These are phyloP conservation scores for Ophiostoma montium DNA, from an alignment of 2,329 filamentous ascomycete species.

Conservation along the genomic window DNA sequence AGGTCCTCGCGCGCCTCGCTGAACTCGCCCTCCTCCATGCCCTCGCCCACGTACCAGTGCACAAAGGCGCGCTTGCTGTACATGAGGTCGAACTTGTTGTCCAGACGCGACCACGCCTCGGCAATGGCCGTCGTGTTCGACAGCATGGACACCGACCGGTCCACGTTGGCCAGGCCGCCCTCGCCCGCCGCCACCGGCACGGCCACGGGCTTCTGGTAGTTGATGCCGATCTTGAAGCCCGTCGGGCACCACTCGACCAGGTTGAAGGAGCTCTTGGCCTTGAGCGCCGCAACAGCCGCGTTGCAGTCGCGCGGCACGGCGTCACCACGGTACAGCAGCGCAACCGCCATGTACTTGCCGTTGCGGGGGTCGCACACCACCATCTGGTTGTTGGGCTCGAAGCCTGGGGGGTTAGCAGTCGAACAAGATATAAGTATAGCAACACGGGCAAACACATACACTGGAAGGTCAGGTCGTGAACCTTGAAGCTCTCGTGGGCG, in stretches of 20 bases:
- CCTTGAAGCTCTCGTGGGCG: slow-evolving; percentile 78
- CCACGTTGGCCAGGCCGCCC: slow-evolving; percentile 46
- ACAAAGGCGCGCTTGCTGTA: slow-evolving; percentile 66
- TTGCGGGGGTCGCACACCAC: slow-evolving; percentile 61
- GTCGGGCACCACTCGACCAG: slow-evolving; percentile 64
- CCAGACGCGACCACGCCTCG: slow-evolving; percentile 58
- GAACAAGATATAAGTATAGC: background rate
- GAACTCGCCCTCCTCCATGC: slow-evolving; percentile 89
- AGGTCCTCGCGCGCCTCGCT: slow-evolving; percentile 77
- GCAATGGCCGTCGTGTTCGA: slow-evolving; percentile 64
- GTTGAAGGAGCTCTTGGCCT: slow-evolving; percentile 60
- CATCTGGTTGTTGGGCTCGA: slow-evolving; percentile 70
- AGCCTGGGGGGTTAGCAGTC: slow-evolving; percentile 34
- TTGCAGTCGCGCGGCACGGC: slow-evolving; percentile 57
- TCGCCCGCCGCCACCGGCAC: slow-evolving; percentile 38
- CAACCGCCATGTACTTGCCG: slow-evolving; percentile 65
- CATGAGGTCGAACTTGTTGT: slow-evolving; percentile 67
- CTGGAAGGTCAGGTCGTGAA: slow-evolving; percentile 61
- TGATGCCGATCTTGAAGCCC: slow-evolving; percentile 64
- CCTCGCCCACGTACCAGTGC: slow-evolving; percentile 74
- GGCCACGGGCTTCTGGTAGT: slow-evolving; percentile 53
- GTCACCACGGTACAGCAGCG: slow-evolving; percentile 57
- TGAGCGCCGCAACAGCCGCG: slow-evolving; percentile 50
- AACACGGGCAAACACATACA: slow-evolving; percentile 33
- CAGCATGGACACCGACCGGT: slow-evolving; percentile 53